Conservation (phyloP, 352 stramenopile species). For the Phytophthora ohioensis region DNA sequence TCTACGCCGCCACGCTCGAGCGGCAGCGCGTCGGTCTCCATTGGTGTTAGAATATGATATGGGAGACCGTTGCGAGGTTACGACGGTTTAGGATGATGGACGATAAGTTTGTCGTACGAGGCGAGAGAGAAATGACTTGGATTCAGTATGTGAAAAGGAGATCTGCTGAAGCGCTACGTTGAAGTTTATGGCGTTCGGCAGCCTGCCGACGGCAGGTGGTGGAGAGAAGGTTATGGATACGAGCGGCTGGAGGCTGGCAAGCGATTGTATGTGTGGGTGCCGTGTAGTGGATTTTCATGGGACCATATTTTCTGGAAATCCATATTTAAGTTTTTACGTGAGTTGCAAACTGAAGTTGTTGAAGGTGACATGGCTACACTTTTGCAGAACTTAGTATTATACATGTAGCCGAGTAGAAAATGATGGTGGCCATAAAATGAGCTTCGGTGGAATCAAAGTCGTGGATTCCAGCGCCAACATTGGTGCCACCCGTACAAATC, state of each 20-base stretch:
- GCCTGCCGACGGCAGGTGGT: background rate
- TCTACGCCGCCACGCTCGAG: conserved; percentile 63
- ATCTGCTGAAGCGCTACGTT: background rate
- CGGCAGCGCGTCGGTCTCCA: conserved; percentile 62
- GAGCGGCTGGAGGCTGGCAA: background rate
- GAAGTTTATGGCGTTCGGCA: background rate
- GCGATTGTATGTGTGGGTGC: background rate
- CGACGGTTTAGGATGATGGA: conserved; percentile 7
- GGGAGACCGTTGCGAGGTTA: background rate
- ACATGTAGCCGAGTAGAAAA: no score
- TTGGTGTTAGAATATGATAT: conserved; percentile 21
- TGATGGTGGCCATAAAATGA: no score
- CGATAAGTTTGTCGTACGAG: conserved; percentile 4
- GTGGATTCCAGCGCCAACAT: background rate
- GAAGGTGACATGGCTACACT: no score
- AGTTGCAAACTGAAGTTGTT: background rate
- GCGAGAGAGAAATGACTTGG: conserved; percentile 7
- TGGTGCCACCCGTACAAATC: conserved; percentile 4
- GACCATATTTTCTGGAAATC: background rate
- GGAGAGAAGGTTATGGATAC: background rate
- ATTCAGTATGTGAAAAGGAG: background rate
- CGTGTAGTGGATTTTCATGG: no score
- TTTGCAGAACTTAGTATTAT: no score
- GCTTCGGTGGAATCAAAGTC: background rate
- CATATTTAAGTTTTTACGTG: background rate